phyloP scores from a whole-genome alignment of 2,329 filamentous ascomycete species.

The Nigrospora sphaerica region DNA sequence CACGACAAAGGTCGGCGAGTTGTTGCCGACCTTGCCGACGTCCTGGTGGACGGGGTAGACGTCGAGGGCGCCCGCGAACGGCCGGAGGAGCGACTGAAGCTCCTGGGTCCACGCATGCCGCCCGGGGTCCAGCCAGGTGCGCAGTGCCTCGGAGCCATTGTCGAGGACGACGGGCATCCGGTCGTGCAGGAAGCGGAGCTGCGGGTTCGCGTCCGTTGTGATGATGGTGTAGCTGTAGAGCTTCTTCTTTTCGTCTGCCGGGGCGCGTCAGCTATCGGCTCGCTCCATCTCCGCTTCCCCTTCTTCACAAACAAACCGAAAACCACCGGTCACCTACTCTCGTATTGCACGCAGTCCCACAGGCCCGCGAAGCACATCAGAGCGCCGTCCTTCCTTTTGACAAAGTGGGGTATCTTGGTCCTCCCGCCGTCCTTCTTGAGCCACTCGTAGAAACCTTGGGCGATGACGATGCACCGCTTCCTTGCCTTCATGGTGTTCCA shows the following conservation, averaged over 20 bases:
- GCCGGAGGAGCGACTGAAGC: conserved; percentile 71
- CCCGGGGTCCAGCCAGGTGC: conserved; percentile 70
- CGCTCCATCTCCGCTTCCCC: not conserved
- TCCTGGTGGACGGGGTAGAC: conserved; percentile 82
- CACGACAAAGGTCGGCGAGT: conserved; percentile 75
- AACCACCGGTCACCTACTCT: conserved; percentile 41
- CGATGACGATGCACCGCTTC: conserved; percentile 82
- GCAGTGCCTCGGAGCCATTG: conserved; percentile 62
- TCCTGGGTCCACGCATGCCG: conserved; percentile 68
- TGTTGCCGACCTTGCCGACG: conserved; percentile 90
- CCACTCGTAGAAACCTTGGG: conserved; percentile 97
- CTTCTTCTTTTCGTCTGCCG: conserved; percentile 49
- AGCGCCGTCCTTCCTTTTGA: conserved; percentile 72
- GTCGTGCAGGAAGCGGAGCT: conserved; percentile 82
- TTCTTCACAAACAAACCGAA: not conserved
- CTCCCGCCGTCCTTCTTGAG: conserved; percentile 65
- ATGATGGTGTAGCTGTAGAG: conserved; percentile 89
- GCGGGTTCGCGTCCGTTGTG: conserved; percentile 78
- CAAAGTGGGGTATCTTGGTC: conserved; percentile 78
- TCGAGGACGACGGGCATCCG: conserved; percentile 94
- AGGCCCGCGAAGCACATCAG: conserved; percentile 87
- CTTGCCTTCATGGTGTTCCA: conserved; percentile 87
- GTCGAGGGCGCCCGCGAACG: conserved; percentile 72
- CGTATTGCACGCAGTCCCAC: conserved; percentile 82
- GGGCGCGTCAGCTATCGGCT: conserved; percentile 7